Base-by-base conservation (phyloP, 2,329 filamentous ascomycete genomes). In the Bimuria novae-zelandiae region DNA sequence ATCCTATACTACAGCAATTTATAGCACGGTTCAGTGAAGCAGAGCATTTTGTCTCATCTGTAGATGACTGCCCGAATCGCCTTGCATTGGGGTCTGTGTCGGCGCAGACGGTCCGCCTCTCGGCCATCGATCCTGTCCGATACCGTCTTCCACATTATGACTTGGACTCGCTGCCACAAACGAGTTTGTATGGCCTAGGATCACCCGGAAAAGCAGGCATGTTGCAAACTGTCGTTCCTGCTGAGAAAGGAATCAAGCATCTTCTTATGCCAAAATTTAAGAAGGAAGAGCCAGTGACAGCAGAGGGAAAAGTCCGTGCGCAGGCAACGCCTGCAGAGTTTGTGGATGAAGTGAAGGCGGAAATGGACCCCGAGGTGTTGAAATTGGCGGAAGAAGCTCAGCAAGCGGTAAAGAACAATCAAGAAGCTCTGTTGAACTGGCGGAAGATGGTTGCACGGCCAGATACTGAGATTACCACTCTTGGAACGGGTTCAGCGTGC, bases 401-500 rank as follows among this genome's bases (percentile, higher is more conserved):
- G 40, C 52, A 74, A 33, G 66, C 69, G 33, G 70, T 75, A 16
- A 68, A 60, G 57, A 61, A 59, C 17, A 74, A 60, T 1, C 72
- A 77, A 11, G 69, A 76, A 0, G 74, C 74, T 2, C 82, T 88
- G 54, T 69, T 80, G 16, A 47, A 76, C 64, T 72, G 78, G 86
- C 84, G 87, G 57, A 75, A 81, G n/a, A 83, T 86, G 55, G 83
- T 96, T 2, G 89, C 89, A 2, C 84, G 85, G 59, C 81, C 84
- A 29, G 87, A 97, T 63, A 85, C 88, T 0, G 92, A 97, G 72
- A 84, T 99, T 43, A 88, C 92, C 33, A 85, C 92, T 1, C 82
- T 99, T 0, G 94, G 94, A 5, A 99, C 94, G 2, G 94, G 94
- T 7, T 97, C 93, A 3, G 89, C 93, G 0, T 71, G 89, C 14